phyloP scores from a whole-genome alignment of 1,284 basidiomycete genomes.

The Ganoderma meredithae region DNA sequence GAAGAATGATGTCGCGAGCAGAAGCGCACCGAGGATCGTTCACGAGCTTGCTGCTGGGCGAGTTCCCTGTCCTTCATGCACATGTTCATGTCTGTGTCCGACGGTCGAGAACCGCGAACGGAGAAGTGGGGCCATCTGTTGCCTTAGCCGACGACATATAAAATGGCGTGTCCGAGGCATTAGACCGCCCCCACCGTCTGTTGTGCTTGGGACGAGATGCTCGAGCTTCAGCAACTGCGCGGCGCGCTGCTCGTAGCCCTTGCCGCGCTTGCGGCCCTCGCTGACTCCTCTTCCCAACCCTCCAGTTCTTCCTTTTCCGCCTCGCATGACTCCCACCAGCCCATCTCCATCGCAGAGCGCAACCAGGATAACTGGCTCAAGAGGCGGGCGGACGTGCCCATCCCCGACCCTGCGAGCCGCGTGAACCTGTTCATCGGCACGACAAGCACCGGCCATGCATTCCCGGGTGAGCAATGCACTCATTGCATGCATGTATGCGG shows the following conservation, averaged over 20 bases:
- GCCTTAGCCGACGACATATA: not conserved
- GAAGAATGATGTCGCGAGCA: not conserved
- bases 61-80: not conserved
- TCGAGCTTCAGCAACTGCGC: slow-evolving; percentile 4
- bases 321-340: not conserved
- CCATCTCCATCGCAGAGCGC: not conserved
- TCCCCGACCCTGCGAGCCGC: slow-evolving; percentile 40
- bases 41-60: not conserved
- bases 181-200: not conserved
- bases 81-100: not conserved
- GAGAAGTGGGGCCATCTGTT: not conserved
- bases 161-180: not conserved
- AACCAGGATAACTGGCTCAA: not conserved
- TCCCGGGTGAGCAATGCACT: slow-evolving; percentile 53
- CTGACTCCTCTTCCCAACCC: not conserved
- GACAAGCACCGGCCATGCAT: slow-evolving; percentile 64
- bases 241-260: slow-evolving; percentile 15
- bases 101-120: not conserved
- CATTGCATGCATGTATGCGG: not conserved
- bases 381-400: slow-evolving; percentile 16
- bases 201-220: not conserved
- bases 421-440: slow-evolving; percentile 70
- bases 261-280: slow-evolving; percentile 8
- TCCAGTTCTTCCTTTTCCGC: too few species aligned
- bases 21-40: slow-evolving; percentile 9